Percentiles rank a stretch among this genome's conserved stretches.
Evolutionary conservation across 2,329 filamentous ascomycete species (phyloP).

Genomic region (Penicillium sp.): DNA sequence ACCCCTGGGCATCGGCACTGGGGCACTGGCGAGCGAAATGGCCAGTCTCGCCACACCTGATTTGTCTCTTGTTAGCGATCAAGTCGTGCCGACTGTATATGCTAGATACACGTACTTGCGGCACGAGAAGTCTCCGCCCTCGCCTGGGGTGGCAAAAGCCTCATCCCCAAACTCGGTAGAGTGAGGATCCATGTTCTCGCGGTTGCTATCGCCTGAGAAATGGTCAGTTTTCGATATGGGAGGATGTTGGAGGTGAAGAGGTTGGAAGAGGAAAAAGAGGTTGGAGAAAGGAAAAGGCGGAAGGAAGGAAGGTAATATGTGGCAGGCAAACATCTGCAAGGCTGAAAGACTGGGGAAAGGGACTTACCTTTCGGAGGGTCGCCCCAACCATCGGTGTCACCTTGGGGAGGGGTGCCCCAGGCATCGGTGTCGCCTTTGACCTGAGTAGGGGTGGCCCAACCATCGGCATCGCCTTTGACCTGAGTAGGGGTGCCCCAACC

Average conservation of each 20-base stretch:
- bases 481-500: not conserved
- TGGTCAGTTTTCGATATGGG: not conserved
- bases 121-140: constrained; percentile 36
- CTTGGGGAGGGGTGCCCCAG: not conserved
- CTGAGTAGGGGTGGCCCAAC: not conserved
- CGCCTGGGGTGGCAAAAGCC: not conserved
- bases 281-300: not conserved
- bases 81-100: not conserved
- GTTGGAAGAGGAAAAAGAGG: not conserved
- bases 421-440: not conserved
- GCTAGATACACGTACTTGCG: constrained; percentile 42
- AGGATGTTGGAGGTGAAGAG: not conserved
- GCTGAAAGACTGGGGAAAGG: not conserved
- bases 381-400: not conserved
- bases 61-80: constrained; percentile 19
- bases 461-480: not conserved
- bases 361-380: constrained; percentile 1
- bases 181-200: constrained; percentile 4
- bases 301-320: not conserved
- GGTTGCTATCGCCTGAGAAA: not conserved
- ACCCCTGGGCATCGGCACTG: constrained; percentile 36
- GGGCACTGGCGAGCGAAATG: constrained; percentile 54
- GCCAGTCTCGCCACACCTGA: constrained; percentile 44
- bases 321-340: not conserved
- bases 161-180: not conserved